A percentile compares a stretch with the other conserved stretches of the same genome.
phyloP scores from a whole-genome alignment of 805 yeast species.

The Dipodascus geniculatus region DNA sequence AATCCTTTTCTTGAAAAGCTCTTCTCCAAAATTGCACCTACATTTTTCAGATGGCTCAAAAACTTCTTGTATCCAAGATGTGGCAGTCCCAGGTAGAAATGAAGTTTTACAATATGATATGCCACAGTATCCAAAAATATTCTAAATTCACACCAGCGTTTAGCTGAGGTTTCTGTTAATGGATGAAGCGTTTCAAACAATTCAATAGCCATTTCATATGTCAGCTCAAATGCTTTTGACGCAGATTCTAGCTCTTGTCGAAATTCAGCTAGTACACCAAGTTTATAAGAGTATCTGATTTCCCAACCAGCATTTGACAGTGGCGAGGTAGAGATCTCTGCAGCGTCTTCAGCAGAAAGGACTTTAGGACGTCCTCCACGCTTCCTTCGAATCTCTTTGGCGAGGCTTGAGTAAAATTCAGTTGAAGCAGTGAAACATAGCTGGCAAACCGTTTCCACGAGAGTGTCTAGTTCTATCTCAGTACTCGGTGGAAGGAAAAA shows the following conservation, averaged over 20 bases:
- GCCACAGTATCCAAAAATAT: slow-evolving; percentile 47
- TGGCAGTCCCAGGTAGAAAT: slow-evolving; percentile 47
- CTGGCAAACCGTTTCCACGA: slow-evolving; percentile 30
- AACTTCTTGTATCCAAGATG: slow-evolving; percentile 53
- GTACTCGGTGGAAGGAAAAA: slow-evolving; percentile 31
- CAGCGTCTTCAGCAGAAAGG: slow-evolving; percentile 7
- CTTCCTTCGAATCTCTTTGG: slow-evolving; percentile 32
- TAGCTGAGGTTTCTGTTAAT: slow-evolving; percentile 6
- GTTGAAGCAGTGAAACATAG: slow-evolving; percentile 29
- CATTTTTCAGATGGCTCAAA: slow-evolving; percentile 46
- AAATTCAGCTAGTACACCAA: slow-evolving; percentile 39
- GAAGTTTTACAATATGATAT: slow-evolving; percentile 49
- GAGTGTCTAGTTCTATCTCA: slow-evolving; percentile 28
- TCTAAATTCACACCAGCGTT: slow-evolving; percentile 36
- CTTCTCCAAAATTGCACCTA: slow-evolving; percentile 28
- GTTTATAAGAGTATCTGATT: slow-evolving; percentile 40
- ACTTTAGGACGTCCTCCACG: slow-evolving; percentile 19
- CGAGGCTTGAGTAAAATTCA: slow-evolving; percentile 34
- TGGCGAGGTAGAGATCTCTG: slow-evolving; percentile 12
- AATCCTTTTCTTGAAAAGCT: slow-evolving; percentile 18
- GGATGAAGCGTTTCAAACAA: slow-evolving; percentile 24
- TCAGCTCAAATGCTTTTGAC: slow-evolving; percentile 38
- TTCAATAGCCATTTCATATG: slow-evolving; percentile 40
- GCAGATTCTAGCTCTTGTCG: slow-evolving; percentile 37
- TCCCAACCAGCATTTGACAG: slow-evolving; percentile 31